A percentile compares a stretch with the other conserved stretches of the same genome.
phyloP scores from a whole-genome alignment of 371 early-diverging fungal genomes.

The Rhizomucor pusillus region DNA sequence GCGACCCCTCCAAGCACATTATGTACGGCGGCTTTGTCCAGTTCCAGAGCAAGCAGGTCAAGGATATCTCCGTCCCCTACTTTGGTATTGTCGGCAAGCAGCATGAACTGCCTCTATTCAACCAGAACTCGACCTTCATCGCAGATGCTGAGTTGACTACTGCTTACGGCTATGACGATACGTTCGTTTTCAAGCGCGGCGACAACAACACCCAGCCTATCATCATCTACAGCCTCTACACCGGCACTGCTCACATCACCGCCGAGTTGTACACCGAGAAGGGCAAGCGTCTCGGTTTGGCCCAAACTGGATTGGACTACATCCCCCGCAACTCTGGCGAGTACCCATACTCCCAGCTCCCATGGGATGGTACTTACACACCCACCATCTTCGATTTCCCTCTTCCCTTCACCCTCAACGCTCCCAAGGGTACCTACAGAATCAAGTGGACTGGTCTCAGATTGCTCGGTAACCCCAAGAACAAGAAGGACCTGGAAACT shows the following conservation, averaged over 20 bases:
- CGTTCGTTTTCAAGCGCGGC: conserved; percentile 12
- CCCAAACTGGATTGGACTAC: conserved; percentile 4
- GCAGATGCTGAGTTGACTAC: conserved; percentile 2
- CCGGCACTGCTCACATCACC: conserved; percentile 1
- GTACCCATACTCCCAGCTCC: background rate
- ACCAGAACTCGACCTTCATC: conserved; percentile 4
- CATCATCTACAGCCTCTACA: conserved; percentile 13
- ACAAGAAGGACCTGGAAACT: conserved; percentile 24
- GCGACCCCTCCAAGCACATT: conserved; percentile 19
- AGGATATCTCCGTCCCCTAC: conserved; percentile 43
- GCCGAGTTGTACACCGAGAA: conserved; percentile 10
- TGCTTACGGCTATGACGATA: conserved; percentile 7
- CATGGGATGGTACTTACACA: conserved; percentile 20
- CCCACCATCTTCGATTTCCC: conserved; percentile 7
- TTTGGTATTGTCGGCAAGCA: conserved; percentile 50
- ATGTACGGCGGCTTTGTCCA: conserved; percentile 33
- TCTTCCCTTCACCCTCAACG: conserved; percentile 7
- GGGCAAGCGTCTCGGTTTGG: conserved; percentile 17
- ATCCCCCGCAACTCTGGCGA: conserved; percentile 16
- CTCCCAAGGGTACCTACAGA: conserved; percentile 26
- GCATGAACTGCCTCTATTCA: conserved; percentile 25
- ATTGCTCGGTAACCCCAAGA: conserved; percentile 29
- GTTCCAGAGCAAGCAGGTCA: conserved; percentile 12
- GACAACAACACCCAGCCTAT: conserved; percentile 10
- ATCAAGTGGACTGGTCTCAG: conserved; percentile 28